Base-by-base conservation (phyloP, 2,329 filamentous ascomycete genomes). In the Eurotiales sp. region DNA sequence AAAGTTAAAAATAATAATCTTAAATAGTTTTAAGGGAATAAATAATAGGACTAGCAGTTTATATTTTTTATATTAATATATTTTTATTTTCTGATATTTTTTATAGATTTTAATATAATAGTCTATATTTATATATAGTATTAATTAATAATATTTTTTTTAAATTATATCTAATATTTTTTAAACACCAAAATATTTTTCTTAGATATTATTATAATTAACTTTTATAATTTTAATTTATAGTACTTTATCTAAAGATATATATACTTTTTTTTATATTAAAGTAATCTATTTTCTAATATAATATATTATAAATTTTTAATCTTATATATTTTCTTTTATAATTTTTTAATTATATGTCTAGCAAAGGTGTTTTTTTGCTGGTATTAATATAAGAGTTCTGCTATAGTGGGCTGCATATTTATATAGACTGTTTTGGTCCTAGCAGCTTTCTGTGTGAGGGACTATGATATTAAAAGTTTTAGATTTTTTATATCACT, bases 151-250 rank as follows among this genome's bases (percentile, higher is more conserved):
- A 8, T 42, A 42, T 27, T 42, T 42, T n/a, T 42, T 4, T 3
- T 27, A 25, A 1, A 42, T 11, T 22, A n/a, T 23, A 12, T 12
- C 8, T 42, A 42, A 14, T 2, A n/a, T 42, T 19, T 19, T 21
- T 4, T 19, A 6, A 14, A 12, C 25, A 2, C 17, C 27, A 43
- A 43, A 43, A 21, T 43, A 10, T 12, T 8, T 15, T 8, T 43
- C 8, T 43, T 43, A 43, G 12, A 15, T 29, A 17, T 23, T 43
- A 43, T 43, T 43, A 43, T 43, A 27, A n/a, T 43, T 43, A 27
- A 25, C 27, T 23, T 43, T 43, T 43, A 43, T 23, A 27, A 43
- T 22, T 23, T 43, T n/a, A 5, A 43, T 25, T 10, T 43, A 29
- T 43, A 43, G n/a, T 8, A 23, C 10, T 17, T 43, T 43, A 27